A percentile compares a stretch with the other conserved stretches of the same genome.
These are phyloP conservation scores for Kwoniella sp. DNA, from an alignment of 768 basidiomycete genomes.

Conservation along the genomic window DNA sequence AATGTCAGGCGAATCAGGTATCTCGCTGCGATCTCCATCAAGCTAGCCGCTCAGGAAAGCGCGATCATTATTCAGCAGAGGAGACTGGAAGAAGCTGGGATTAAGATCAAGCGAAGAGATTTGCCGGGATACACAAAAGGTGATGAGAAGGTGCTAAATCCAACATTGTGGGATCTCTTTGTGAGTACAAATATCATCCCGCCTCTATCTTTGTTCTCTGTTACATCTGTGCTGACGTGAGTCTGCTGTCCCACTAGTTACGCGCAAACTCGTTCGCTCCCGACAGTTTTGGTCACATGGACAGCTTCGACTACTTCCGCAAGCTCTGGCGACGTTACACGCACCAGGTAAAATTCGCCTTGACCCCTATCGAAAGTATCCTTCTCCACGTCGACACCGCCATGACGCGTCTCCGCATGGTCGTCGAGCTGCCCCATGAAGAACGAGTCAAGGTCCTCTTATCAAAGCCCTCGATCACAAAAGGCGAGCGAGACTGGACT, in stretches of 20 bases:
- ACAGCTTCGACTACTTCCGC: constrained; percentile 4
- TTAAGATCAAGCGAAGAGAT: not conserved
- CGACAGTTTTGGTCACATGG: constrained; percentile 20
- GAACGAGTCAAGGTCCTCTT: constrained; percentile 13
- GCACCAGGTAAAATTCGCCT: constrained; percentile 2
- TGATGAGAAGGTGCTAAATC: constrained; percentile 15
- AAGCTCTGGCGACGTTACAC: not conserved
- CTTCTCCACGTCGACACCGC: constrained; percentile 6
- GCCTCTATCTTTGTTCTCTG: not conserved
- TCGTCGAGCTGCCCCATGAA: constrained; percentile 12
- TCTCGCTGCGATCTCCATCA: constrained; percentile 31
- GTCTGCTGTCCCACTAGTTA: not conserved
- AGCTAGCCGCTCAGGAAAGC: constrained; percentile 31
- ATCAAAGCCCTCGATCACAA: constrained; percentile 3
- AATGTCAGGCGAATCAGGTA: constrained; percentile 21
- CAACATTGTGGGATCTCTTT: constrained; percentile 21
- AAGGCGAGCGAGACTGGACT: constrained; percentile 21
- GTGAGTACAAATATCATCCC: constrained; percentile 20
- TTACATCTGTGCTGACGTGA: constrained; percentile 12
- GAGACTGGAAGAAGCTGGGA: constrained; percentile 8
- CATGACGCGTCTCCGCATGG: constrained; percentile 7
- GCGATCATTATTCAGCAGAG: constrained; percentile 19
- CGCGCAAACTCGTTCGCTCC: constrained; percentile 12
- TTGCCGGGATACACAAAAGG: constrained; percentile 16
- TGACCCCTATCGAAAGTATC: constrained; percentile 5